These are phyloP conservation scores for Dryas drummondii DNA, from an alignment of 306 rosid genomes.

Conservation along the genomic window DNA sequence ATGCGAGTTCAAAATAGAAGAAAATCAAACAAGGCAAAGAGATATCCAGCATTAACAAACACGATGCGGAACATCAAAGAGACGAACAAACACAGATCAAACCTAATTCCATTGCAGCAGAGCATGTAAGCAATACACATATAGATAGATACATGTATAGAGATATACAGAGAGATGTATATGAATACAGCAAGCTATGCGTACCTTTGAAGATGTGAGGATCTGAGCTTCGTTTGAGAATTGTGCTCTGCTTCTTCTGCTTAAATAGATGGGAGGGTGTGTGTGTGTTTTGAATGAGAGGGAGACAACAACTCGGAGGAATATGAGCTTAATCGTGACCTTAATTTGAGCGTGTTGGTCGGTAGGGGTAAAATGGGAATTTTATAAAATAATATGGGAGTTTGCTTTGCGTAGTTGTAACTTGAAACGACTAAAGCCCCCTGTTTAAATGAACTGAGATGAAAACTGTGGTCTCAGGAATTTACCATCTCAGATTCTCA, in stretches of 20 bases:
- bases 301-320: neutral
- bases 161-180: neutral
- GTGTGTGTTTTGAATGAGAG: neutral
- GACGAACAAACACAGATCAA: neutral
- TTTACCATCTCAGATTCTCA: too few relatives aligned
- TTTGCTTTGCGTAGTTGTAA: neutral
- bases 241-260: neutral
- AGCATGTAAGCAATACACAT: too few relatives aligned
- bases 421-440: slow-evolving; percentile 5
- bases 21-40: neutral
- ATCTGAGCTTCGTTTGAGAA: neutral
- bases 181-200: neutral
- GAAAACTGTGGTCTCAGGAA: too few relatives aligned
- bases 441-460: neutral
- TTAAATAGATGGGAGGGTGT: neutral
- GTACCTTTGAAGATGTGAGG: slow-evolving; percentile 14
- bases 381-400: neutral
- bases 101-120: slow-evolving; percentile 3
- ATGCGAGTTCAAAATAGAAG: neutral
- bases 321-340: neutral
- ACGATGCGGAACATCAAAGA: neutral
- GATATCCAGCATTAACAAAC: neutral
- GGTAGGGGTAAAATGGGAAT: slow-evolving; percentile 18
- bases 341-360: neutral
- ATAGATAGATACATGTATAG: neutral